These are phyloP conservation scores for Tilletia indica DNA, from an alignment of 1,284 basidiomycete species.

Conservation along the genomic window DNA sequence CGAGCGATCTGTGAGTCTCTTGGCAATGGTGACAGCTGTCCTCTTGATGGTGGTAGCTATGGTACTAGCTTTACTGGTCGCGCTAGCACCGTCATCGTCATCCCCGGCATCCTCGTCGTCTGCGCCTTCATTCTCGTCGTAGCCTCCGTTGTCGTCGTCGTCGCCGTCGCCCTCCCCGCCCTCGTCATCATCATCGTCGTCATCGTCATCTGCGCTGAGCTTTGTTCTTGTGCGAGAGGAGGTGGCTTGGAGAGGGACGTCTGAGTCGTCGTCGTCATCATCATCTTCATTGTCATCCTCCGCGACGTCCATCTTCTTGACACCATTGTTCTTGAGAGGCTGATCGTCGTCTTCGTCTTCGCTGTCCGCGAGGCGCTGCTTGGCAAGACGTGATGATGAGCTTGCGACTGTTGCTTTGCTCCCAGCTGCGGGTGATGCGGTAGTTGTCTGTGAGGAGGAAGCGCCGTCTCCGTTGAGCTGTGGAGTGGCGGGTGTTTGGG, in stretches of 20 bases:
- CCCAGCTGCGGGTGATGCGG: background rate
- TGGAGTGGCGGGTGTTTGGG: background rate
- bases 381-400: background rate
- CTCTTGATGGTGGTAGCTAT: background rate
- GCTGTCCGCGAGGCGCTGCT: slow-evolving; percentile 9
- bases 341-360: background rate
- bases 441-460: background rate
- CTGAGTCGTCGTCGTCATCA: slow-evolving; percentile 30
- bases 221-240: slow-evolving; percentile 31
- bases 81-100: slow-evolving; percentile 60
- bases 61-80: slow-evolving; percentile 51
- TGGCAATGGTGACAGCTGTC: slow-evolving; percentile 5
- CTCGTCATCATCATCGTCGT: slow-evolving; percentile 31
- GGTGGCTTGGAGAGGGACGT: slow-evolving; percentile 26
- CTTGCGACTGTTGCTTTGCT: background rate
- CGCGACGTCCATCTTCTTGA: slow-evolving; percentile 29
- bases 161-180: slow-evolving; percentile 30
- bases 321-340: background rate
- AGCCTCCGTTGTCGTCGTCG: slow-evolving; percentile 35
- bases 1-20: slow-evolving; percentile 30
- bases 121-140: slow-evolving; percentile 57
- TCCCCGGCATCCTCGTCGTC: slow-evolving; percentile 60
- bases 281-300: slow-evolving; percentile 57
- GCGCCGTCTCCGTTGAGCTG: background rate
- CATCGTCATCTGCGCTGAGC: slow-evolving; percentile 29